Evolutionary conservation across 306 rosid species (phyloP).

Genomic region (Crotalaria pallida): DNA sequence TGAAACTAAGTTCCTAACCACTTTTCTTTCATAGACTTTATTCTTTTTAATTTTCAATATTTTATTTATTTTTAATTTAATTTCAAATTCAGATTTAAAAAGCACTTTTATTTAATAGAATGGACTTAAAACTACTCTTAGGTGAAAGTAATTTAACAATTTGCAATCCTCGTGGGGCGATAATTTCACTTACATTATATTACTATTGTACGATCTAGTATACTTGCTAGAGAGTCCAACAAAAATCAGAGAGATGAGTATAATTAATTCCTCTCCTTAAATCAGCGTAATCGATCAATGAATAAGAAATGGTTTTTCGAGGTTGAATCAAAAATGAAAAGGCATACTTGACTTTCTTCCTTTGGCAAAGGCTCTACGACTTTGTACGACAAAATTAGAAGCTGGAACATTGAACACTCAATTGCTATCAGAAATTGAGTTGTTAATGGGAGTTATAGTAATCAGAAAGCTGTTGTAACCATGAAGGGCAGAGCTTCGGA

Average conservation of each 20-base stretch:
- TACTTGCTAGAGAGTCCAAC: too few species aligned
- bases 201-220: too few species aligned
- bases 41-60: too few species aligned
- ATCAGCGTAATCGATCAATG: not conserved
- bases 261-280: not conserved
- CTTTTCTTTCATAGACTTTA: too few species aligned
- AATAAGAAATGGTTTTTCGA: not conserved
- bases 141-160: too few species aligned
- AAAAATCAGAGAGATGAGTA: not conserved
- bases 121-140: too few species aligned
- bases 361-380: slow-evolving; percentile 82
- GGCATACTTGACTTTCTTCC: slow-evolving; percentile 73
- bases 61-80: too few species aligned
- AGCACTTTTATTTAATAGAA: too few species aligned
- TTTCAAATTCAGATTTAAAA: too few species aligned
- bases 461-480: slow-evolving; percentile 13
- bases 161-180: too few species aligned
- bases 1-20: too few species aligned
- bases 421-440: slow-evolving; percentile 3
- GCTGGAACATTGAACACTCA: slow-evolving; percentile 29
- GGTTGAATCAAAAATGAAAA: not conserved
- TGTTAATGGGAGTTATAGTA: slow-evolving; percentile 7
- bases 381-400: slow-evolving; percentile 37
- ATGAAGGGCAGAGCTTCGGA: slow-evolving; percentile 33
- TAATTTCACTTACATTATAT: too few species aligned